phyloP scores from a whole-genome alignment of 2,329 filamentous ascomycete species.

The Rosellinia necatrix region DNA sequence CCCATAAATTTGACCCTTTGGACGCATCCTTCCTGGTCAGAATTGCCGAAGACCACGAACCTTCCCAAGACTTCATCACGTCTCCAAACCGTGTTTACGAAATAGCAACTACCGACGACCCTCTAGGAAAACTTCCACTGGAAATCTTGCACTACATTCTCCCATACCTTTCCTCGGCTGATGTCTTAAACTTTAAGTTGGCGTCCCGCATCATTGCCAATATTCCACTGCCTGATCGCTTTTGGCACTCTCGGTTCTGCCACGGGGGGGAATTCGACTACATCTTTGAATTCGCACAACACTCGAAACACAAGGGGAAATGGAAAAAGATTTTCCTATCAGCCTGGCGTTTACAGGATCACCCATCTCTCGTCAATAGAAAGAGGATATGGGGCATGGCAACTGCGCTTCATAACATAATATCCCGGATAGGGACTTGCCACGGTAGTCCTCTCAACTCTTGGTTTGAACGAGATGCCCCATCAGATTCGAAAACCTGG shows the following conservation, averaged over 20 bases:
- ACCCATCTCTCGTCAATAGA: constrained; percentile 1
- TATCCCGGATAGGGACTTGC: constrained; percentile 3
- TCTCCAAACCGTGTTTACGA: too few species aligned
- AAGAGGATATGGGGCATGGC: constrained; percentile 7
- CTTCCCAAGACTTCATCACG: too few species aligned
- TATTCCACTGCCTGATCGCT: background rate
- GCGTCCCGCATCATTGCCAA: too few species aligned
- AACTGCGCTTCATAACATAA: background rate
- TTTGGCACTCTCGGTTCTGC: constrained; percentile 7
- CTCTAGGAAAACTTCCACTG: too few species aligned
- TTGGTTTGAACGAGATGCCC: background rate
- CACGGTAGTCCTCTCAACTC: constrained; percentile 1
- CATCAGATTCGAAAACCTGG: background rate
- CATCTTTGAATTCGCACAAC: background rate
- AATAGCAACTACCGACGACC: too few species aligned
- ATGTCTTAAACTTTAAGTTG: too few species aligned
- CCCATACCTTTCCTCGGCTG: too few species aligned
- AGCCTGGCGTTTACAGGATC: too few species aligned
- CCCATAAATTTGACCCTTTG: too few species aligned
- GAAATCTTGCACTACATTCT: too few species aligned
- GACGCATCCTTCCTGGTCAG: too few species aligned
- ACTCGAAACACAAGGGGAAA: background rate
- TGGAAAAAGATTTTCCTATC: background rate
- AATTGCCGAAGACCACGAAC: too few species aligned
- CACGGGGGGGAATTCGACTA: constrained; percentile 4